phyloP scores from a whole-genome alignment of 345 rosid species.

The Excoecaria cochinchinensis region DNA sequence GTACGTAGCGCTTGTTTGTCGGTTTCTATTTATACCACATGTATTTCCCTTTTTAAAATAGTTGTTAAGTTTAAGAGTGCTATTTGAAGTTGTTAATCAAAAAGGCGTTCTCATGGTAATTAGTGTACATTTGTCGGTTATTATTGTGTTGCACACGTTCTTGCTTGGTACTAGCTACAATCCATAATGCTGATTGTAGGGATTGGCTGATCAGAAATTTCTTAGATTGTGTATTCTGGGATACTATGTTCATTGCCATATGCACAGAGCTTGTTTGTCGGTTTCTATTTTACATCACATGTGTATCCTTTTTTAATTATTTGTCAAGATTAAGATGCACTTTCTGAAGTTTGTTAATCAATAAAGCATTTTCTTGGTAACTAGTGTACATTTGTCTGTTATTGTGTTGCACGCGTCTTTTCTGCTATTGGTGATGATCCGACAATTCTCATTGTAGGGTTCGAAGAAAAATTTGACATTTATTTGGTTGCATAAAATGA shows the following conservation, averaged over 20 bases:
- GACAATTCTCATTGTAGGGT: background rate
- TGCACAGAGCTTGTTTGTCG: background rate
- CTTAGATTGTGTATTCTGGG: background rate
- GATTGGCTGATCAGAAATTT: background rate
- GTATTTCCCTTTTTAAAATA: no score
- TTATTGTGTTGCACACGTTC: no score
- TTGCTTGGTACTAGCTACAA: no score
- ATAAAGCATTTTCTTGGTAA: background rate
- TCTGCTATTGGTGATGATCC: background rate
- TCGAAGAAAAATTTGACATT: background rate
- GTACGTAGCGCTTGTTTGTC: slow-evolving; percentile 1
- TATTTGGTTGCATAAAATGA: background rate
- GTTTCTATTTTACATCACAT: background rate
- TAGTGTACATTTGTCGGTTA: no score
- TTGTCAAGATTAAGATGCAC: background rate
- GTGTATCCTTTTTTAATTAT: background rate
- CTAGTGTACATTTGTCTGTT: slow-evolving; percentile 18
- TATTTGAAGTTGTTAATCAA: no score
- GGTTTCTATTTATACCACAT: background rate
- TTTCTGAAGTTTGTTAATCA: background rate
- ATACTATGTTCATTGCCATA: background rate
- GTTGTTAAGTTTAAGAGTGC: no score
- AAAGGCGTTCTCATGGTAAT: no score
- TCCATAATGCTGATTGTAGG: background rate
- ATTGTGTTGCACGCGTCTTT: background rate